Evolutionary conservation across 257 asterid species (phyloP), one percentile per base, ranked within the genome.

Genomic region (Osmanthus fragrans): DNA sequence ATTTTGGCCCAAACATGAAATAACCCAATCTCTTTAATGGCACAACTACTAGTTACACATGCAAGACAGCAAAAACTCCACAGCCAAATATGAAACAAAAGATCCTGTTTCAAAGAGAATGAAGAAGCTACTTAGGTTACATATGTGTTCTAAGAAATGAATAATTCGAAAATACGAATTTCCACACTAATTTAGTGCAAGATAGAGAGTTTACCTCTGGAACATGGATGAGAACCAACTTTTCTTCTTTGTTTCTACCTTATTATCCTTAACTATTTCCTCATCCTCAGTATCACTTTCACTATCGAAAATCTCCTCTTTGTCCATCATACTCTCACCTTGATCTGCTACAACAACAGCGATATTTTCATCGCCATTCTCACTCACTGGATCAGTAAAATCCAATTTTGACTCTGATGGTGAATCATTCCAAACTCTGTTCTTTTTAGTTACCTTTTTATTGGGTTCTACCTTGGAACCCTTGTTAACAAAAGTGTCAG

Each of bases 211-310:
- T 33, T 88, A 96, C 99, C 99, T 92, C 70, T 86, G 94, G 84
- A 93, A 90, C 94, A 96, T 92, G 82, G 99, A 84, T 63, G 99
- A 92, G 87, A 96, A 92, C 99, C 98, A 93, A 68, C 99, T 92
- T 81, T 89, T 95, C 86, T 90, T 93, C 87, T 85, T 90, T 49
- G 88, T 29, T 66, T 85, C 94, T 71, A 69, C 86, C 84, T 84
- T 88, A 54, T 70, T 75, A 73, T 80, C 89, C 82, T 89, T 88
- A 32, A 76, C 89, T 3, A 82, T 63, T 9, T 85, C 94, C 75
- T 90, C 91, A 74, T 88, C 92, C 73, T 95, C 98, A 25, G 75
- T 76, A 56, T 93, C 97, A 80, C 93, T 88, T 60, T 92, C 97
- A 80, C 96, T 92, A 81, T 94, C 90, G 78, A 92, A 12, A 39